Evolutionary conservation across 345 rosid species (phyloP), one percentile per base, ranked within the genome.

Genomic region (Dimocarpus longan): DNA sequence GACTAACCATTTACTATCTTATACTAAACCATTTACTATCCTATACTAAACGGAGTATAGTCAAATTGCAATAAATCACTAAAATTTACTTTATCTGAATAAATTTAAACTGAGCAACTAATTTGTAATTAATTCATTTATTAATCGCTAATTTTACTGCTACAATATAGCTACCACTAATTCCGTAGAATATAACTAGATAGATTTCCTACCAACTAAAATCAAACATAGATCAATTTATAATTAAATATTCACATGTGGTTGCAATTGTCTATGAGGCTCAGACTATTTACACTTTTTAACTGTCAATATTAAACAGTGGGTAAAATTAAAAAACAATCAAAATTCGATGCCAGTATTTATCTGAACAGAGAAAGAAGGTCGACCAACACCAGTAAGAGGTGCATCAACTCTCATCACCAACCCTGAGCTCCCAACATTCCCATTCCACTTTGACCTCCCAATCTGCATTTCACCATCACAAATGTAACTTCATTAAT

Each of bases 391-490:
- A 75, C 79, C 78, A 0, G 89, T 84, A 79, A 92, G 91, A 3
- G 95, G 92, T 6, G 92, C 85, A 81, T 95, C 98, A 50, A 86
- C 92, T 83, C 93, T 85, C 75, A 91, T 52, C 21, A 92, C 97
- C n/a, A 95, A 48, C 69, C 99, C 98, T 4, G 95, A 90, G 81
- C 89, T 90, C 75, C 98, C 99, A 4, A 85, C 82, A 84, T 91
- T 91, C 16, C 97, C 95, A 67, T 95, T 93, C 97, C 99, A 93
- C 85, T 93, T 95, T 5, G 99, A 95, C 83, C 98, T 84, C 46
- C 99, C 98, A 84, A 86, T 66, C 99, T 95, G 93, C 92, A 81
- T 28, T 18, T 4, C 63, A 11, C 19, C 13, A 15, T 63, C 22
- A 37, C 64, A 59, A n/a, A 59, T 59, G 13, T n/a, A 57, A 57